Evolutionary conservation across 2,329 filamentous ascomycete genomes (phyloP), one percentile per base, ranked within the genome.

Genomic region (Sclerotinia borealis): DNA sequence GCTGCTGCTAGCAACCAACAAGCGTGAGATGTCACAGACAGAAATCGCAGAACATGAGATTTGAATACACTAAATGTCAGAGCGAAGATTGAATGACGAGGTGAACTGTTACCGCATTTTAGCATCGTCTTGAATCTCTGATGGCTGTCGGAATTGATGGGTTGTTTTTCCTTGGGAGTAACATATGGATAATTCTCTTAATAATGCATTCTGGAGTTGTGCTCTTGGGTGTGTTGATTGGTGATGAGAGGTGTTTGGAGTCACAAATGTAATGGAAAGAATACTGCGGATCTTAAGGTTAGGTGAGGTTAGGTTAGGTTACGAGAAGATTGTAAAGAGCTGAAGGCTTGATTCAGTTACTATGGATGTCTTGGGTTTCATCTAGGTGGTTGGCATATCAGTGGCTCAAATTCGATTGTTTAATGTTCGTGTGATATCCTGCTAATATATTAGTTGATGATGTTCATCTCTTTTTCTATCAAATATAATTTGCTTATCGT

Each of bases 1-100:
- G 68, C 68, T 6, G 63, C 68, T 4, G 65, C 64, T 9, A 58
- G 63, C 17, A 54, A 52, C 31, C 54, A 45, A 51, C 60, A 31
- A 51, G 6, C 9, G 8, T 47, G 13, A 19, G 27, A 34, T 58
- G 19, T 58, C 19, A 22, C 1, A 5, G 22, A 25, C 1, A 5
- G 22, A 25, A 27, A 39, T 27, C 37, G 22, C 22, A 39, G 0
- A 10, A 50, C 13, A n/a, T 50, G 27, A n/a, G n/a, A n/a, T n/a
- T n/a, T n/a, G n/a, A n/a, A n/a, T n/a, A n/a, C n/a, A n/a, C n/a
- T n/a, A n/a, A n/a, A n/a, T n/a, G n/a, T n/a, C n/a, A n/a, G n/a
- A n/a, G 4, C 29, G 15, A 51, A 22, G 31, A 34, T 36, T 1
- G 49, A 11, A 25, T 51, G 49, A 17, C 19, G 4, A 6, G 13